These are phyloP conservation scores for Brassica nigra DNA, from an alignment of 345 rosid species.

Conservation along the genomic window DNA sequence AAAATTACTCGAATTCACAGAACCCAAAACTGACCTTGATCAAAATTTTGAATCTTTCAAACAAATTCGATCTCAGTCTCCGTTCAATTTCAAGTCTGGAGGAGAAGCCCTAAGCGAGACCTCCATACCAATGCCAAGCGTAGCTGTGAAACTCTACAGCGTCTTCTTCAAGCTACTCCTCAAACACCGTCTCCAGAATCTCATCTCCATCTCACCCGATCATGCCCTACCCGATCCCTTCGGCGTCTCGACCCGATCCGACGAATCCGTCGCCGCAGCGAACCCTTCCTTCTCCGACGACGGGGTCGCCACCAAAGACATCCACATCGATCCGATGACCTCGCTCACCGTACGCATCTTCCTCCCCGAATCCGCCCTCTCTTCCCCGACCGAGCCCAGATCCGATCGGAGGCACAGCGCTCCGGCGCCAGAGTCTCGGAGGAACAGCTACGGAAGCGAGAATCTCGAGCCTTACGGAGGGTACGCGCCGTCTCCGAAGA, in stretches of 20 bases:
- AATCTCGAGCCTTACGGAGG: slow-evolving; percentile 44
- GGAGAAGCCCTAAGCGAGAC: not conserved
- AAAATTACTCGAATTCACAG: slow-evolving; percentile 12
- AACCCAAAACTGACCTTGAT: slow-evolving; percentile 12
- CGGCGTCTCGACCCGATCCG: slow-evolving; percentile 60
- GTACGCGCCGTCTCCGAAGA: too few species aligned
- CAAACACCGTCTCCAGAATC: slow-evolving; percentile 54
- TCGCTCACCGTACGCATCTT: slow-evolving; percentile 52
- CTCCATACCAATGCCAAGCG: slow-evolving; percentile 51
- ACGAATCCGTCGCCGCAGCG: slow-evolving; percentile 50
- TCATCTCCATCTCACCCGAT: slow-evolving; percentile 38
- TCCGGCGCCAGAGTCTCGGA: slow-evolving; percentile 20
- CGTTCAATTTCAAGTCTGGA: not conserved
- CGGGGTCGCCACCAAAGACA: slow-evolving; percentile 73
- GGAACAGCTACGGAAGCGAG: slow-evolving; percentile 32
- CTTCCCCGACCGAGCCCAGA: slow-evolving; percentile 9
- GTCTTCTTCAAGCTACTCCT: slow-evolving; percentile 41
- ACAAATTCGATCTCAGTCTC: not conserved
- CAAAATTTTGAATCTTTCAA: slow-evolving; percentile 1
- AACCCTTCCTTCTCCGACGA: slow-evolving; percentile 58
- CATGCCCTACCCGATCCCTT: slow-evolving; percentile 37
- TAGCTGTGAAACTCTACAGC: slow-evolving; percentile 59
- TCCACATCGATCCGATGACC: slow-evolving; percentile 67
- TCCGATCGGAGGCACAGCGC: slow-evolving; percentile 36
- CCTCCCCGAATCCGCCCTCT: slow-evolving; percentile 59